Percentiles rank a stretch among this genome's conserved stretches.
phyloP scores from a whole-genome alignment of 2,329 filamentous ascomycete genomes.

The Chaetothyriales sp. region DNA sequence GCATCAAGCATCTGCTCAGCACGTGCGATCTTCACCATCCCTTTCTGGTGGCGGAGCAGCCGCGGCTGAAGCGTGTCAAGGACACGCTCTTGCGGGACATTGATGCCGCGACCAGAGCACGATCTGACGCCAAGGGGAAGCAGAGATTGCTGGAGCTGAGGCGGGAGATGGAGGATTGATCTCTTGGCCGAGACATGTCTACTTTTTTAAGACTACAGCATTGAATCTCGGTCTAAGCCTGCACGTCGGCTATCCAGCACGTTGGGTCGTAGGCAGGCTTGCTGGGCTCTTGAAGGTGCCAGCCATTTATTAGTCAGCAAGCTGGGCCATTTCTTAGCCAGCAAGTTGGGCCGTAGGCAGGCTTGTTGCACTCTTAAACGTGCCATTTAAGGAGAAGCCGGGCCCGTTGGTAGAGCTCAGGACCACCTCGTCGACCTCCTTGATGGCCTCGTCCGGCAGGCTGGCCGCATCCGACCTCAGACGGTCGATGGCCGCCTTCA shows the following conservation, averaged over 20 bases:
- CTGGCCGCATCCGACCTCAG: slow-evolving; percentile 63
- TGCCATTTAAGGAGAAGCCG: slow-evolving; percentile 73
- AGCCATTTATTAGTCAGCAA: slow-evolving; percentile 3
- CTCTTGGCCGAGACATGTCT: background rate
- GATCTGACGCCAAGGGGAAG: slow-evolving; percentile 24
- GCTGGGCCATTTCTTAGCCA: background rate
- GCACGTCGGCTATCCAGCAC: background rate
- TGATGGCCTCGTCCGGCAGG: slow-evolving; percentile 45
- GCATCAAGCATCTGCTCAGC: slow-evolving; percentile 39
- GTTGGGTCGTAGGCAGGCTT: slow-evolving; percentile 38
- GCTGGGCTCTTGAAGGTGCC: slow-evolving; percentile 58
- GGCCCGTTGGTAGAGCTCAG: slow-evolving; percentile 78
- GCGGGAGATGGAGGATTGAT: slow-evolving; percentile 8
- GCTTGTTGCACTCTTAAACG: slow-evolving; percentile 52
- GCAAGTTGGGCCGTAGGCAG: slow-evolving; percentile 32
- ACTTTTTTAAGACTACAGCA: background rate
- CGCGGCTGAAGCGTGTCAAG: slow-evolving; percentile 43
- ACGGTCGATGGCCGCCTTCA: slow-evolving; percentile 60
- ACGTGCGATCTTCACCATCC: slow-evolving; percentile 46
- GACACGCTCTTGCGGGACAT: slow-evolving; percentile 54
- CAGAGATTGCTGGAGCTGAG: slow-evolving; percentile 13
- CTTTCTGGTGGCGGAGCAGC: slow-evolving; percentile 46
- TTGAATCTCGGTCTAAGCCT: background rate
- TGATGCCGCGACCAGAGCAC: slow-evolving; percentile 47
- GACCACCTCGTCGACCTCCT: slow-evolving; percentile 60